Evolutionary conservation across 495 filamentous ascomycete species (phyloP), one percentile per base, ranked within the genome.

Genomic region (Hyaloscypha bicolor): DNA sequence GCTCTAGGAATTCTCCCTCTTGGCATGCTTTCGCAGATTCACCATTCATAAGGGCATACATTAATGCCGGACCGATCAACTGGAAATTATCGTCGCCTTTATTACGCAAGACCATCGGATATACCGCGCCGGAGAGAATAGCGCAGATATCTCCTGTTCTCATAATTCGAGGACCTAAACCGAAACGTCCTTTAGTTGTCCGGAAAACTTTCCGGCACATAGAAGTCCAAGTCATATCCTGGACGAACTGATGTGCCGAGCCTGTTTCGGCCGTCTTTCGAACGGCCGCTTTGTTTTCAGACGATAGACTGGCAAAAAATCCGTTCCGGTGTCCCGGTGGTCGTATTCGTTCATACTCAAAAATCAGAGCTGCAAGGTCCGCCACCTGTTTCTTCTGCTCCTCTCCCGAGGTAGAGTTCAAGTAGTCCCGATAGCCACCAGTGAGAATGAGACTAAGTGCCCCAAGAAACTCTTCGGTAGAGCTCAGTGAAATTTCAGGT

Each of bases 211-310:
- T 67, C 29, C 65, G 55, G 29, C 64, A 66, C 64, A 66, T 66
- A 19, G 64, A 66, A 2, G 64, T 66, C 64, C 64, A 66, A 21
- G 64, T 66, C 64, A 66, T 66, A 21, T 66, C 64, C 64, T 66
- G 64, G 56, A 66, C 30, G 39, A 66, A 66, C 29, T 66, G 64
- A 66, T 59, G 55, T 19, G 55, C 55, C 14, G 64, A 51, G 55
- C 64, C 64, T 29, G 14, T 59, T 22, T 35, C 29, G 37, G 55
- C 64, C 39, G 60, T 53, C 16, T 9, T 22, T 22, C 53, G 37
- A 33, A 66, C 31, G 6, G 52, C 21, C 1, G 9, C 21, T 21
- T 60, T 66, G 5, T 66, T 55, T 51, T 66, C 55, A 9, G 32
- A 19, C n/a, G 53, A 53, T 60, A 66, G 30, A 35, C 55, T 60